A percentile compares a stretch with the other conserved stretches of the same genome.
phyloP scores from a whole-genome alignment of 306 rosid genomes.

The Elaeagnus macrophylla region DNA sequence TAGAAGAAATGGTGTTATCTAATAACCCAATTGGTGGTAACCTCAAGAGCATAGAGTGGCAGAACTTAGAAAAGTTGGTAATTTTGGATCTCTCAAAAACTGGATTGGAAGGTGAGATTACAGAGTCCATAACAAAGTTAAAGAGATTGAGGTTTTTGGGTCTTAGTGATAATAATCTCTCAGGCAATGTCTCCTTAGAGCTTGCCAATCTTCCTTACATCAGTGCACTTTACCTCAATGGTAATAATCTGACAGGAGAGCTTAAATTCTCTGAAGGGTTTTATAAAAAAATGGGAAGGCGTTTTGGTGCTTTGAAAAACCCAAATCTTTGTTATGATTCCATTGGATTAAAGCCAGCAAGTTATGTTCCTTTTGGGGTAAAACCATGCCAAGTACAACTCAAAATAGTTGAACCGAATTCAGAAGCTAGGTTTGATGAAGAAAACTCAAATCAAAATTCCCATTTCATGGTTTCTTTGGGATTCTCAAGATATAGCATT shows the following conservation, averaged over 20 bases:
- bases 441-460: slow-evolving; percentile 23
- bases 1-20: slow-evolving; percentile 62
- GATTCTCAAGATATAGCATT: slow-evolving; percentile 23
- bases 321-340: slow-evolving; percentile 39
- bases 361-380: slow-evolving; percentile 56
- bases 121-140: slow-evolving; percentile 55
- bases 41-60: slow-evolving; percentile 46
- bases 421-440: slow-evolving; percentile 20
- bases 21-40: slow-evolving; percentile 77
- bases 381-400: slow-evolving; percentile 55
- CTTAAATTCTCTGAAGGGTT: slow-evolving; percentile 38
- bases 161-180: slow-evolving; percentile 65
- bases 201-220: slow-evolving; percentile 59
- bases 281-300: slow-evolving; percentile 38
- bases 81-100: slow-evolving; percentile 68
- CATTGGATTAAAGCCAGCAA: slow-evolving; percentile 29
- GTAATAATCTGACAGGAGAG: slow-evolving; percentile 53
- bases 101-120: slow-evolving; percentile 65
- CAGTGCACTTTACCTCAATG: slow-evolving; percentile 63
- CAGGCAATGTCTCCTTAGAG: slow-evolving; percentile 51
- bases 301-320: slow-evolving; percentile 46
- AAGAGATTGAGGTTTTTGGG: slow-evolving; percentile 70
- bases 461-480: slow-evolving; percentile 34
- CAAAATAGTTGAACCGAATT: slow-evolving; percentile 28
- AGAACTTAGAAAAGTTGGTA: slow-evolving; percentile 42